Evolutionary conservation across 1,284 basidiomycete genomes (phyloP), one percentile per base, ranked within the genome.

Genomic region (Hypsizygus ulmarius): DNA sequence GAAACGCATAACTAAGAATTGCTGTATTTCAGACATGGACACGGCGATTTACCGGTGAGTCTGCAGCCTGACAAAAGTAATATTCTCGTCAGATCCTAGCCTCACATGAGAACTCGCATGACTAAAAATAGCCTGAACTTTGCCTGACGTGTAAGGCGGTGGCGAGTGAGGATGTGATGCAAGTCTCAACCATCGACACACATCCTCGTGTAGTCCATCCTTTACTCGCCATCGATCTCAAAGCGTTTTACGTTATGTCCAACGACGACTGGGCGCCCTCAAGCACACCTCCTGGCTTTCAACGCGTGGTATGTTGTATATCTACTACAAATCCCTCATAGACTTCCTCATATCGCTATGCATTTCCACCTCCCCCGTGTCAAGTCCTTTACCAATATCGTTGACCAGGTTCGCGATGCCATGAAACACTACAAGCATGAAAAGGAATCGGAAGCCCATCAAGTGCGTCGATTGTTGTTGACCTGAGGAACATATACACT

Each of bases 361-460:
- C 68, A 69, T 58, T 70, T 70, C 56, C 70, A 70, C 53, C 61
- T 73, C 45, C 68, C 70, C 40, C 66, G 59, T 30, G 63, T 69
- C 30, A 62, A 65, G 40, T 70, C 69, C 11, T 68, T 74, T 47
- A 64, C 68, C 59, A 59, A 71, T 46, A 56, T 70, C 47, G 62
- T 73, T 48, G 67, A 70, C 29, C 80, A 82, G 79, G 79, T 82
- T 21, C 72, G 72, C 47, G 77, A 79, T 57, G 77, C 69, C 33
- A 73, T 83, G 62, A 77, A 68, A 48, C 75, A 77, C 50, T 74
- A 75, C 66, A 82, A 74, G 56, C 78, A 84, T 53, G 91, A 93
- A 62, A 79, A 82, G 51, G 82, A 91, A 45, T 91, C 88, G 1
- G 89, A 91, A 66, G 92, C 92, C 2, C 90, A 93, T 68, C 81